Evolutionary conservation across 2,329 filamentous ascomycete genomes (phyloP), one percentile per base, ranked within the genome.

Genomic region (Colletotrichum siamense): DNA sequence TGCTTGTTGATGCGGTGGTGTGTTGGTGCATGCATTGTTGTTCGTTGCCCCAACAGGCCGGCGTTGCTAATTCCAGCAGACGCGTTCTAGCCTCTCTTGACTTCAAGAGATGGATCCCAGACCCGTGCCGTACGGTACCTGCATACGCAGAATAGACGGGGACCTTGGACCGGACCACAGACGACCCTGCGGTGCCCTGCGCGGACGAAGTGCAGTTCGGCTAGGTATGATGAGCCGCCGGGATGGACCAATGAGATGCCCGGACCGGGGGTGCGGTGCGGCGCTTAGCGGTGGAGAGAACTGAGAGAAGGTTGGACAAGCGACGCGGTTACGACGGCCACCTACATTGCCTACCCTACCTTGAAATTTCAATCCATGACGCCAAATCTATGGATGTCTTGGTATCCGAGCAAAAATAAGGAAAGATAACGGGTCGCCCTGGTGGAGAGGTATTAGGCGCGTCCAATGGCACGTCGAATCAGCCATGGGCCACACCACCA

Each of bases 151-250:
- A 3, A 64, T 7, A 36, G 32, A 22, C 36, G 32, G n/a, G 66
- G 32, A 32, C 34, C 44, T 66, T 55, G 28, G 65, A 26, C 67
- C 44, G 44, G n/a, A 52, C 44, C 44, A 52, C 44, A 52, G 44
- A 52, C n/a, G 44, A 52, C 44, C 44, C 44, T 52, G 44, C 44
- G 44, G 44, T 52, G 44, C 44, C 44, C 44, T 52, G 44, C n/a
- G n/a, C 6, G 26, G 63, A 26, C 15, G n/a, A 18, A 16, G 61
- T 63, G 57, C 28, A 71, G 39, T 57, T 57, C 39, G 69, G 59
- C 68, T 65, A 66, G 59, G 74, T 76, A 69, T 74, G 74, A 74
- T 44, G 71, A 77, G 77, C 77, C 77, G 77, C 75, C 55, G 71
- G 26, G 57, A 24, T 26, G 22, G 44, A 12, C 77, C 77, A 78